Percentiles rank a stretch among this genome's conserved stretches.
Conservation (phyloP, 2,329 filamentous ascomycete species). For the Xylariomycetidae sp. region DNA sequence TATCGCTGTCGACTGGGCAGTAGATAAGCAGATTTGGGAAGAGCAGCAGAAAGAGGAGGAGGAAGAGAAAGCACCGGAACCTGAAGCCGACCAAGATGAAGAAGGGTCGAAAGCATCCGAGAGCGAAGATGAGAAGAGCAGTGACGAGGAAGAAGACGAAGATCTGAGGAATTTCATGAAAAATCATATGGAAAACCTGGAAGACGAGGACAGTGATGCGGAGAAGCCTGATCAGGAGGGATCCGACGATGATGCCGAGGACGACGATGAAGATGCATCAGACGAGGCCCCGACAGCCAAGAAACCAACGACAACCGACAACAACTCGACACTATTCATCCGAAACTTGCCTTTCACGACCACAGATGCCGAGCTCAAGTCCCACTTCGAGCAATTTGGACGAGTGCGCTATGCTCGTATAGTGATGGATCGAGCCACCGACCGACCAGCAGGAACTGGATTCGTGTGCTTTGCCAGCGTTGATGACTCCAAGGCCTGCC, state of each 20-base stretch:
- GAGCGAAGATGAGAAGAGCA: constrained; percentile 34
- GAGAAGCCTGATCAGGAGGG: constrained; percentile 35
- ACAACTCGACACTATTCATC: constrained; percentile 78
- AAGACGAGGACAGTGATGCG: constrained; percentile 49
- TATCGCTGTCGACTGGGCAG: constrained; percentile 93
- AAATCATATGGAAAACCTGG: constrained; percentile 51
- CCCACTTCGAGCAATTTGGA: constrained; percentile 85
- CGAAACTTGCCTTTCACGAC: constrained; percentile 89
- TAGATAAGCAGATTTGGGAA: constrained; percentile 84
- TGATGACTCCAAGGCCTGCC: constrained; percentile 69
- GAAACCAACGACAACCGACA: constrained; percentile 46
- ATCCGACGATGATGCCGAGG: constrained; percentile 27
- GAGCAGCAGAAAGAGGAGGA: constrained; percentile 53
- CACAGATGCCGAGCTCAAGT: constrained; percentile 73
- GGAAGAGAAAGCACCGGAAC: constrained; percentile 10
- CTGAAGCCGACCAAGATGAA: constrained; percentile 20
- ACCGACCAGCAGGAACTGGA: constrained; percentile 82
- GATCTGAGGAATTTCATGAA: constrained; percentile 51
- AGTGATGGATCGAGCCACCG: constrained; percentile 79
- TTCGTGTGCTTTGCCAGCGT: constrained; percentile 88
- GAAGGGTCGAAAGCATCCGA: constrained; percentile 34
- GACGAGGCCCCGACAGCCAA: constrained; percentile 6
- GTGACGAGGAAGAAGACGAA: constrained; percentile 28
- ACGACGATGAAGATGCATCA: constrained; percentile 31
- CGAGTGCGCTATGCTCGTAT: constrained; percentile 84